phyloP scores from a whole-genome alignment of 345 rosid species.

The Bruguiera sexangula region DNA sequence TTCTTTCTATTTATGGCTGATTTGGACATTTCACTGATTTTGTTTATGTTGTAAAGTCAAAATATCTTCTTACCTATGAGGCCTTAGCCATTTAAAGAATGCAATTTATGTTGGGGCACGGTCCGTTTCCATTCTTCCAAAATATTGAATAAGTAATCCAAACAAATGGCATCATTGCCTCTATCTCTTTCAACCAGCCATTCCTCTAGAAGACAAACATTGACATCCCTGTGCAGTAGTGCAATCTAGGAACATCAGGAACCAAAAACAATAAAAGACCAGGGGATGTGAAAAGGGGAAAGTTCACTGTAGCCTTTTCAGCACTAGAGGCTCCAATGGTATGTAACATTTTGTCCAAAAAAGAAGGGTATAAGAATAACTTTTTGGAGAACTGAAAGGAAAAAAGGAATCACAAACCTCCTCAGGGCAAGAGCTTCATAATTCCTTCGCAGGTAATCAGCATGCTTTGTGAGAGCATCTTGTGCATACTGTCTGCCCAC shows the following conservation, averaged over 20 bases:
- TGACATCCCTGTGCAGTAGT: slow-evolving; percentile 53
- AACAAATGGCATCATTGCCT: slow-evolving; percentile 49
- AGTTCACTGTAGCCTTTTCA: neutral
- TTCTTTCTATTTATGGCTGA: no score
- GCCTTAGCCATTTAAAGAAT: slow-evolving; percentile 27
- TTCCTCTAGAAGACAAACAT: slow-evolving; percentile 67
- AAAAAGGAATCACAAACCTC: slow-evolving; percentile 38
- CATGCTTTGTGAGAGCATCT: slow-evolving; percentile 79
- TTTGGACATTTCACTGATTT: no score
- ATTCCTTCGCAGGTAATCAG: slow-evolving; percentile 78
- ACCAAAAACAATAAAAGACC: slow-evolving; percentile 2
- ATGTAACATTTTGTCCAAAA: neutral
- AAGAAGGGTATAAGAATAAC: neutral
- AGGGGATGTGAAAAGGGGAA: neutral
- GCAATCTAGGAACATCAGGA: slow-evolving; percentile 5
- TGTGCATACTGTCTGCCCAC: slow-evolving; percentile 80
- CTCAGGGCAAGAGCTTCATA: slow-evolving; percentile 78
- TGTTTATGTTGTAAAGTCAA: no score
- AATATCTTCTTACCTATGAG: slow-evolving; percentile 15
- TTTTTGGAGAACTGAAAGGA: slow-evolving; percentile 1
- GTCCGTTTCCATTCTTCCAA: slow-evolving; percentile 30
- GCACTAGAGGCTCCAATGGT: neutral
- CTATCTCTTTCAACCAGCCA: slow-evolving; percentile 67
- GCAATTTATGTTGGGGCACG: slow-evolving; percentile 19
- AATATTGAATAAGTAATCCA: slow-evolving; percentile 45